Evolutionary conservation across 495 filamentous ascomycete species (phyloP), one percentile per base, ranked within the genome.

Genomic region (Xylaria cubensis): DNA sequence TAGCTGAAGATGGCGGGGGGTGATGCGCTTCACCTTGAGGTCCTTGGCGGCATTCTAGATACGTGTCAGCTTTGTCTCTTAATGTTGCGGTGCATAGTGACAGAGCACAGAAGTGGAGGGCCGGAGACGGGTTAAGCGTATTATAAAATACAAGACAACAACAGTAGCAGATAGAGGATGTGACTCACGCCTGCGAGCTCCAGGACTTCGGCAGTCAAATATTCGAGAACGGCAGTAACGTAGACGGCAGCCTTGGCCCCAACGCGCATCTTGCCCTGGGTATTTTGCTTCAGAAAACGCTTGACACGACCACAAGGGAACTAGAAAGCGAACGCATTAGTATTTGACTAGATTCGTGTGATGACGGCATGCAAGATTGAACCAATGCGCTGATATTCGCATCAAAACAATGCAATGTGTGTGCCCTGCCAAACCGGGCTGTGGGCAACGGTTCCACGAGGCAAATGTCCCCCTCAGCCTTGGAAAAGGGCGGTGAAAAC

Each of bases 291-390:
- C 80, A 99, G 86, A 87, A 98, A 97, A 86, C 96, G 95, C 91
- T 99, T 99, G 80, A 99, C 95, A 92, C 96, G 97, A 84, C 96
- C 96, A 81, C 96, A 99, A 51, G 96, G 96, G 85, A 99, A 99
- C 97, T 99, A 80, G 71, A 74, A 66, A 50, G 32, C 48, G 34
- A 64, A 24, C 51, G 74, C 74, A 75, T 89, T 77, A 85, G 83
- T 58, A 58, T 65, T 24, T 17, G 4, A 36, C 1, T 1, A 34
- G 46, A 48, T 42, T 34, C 9, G 2, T 24, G 41, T 55, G 21
- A 64, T 29, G 24, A 4, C 24, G 2, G 24, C 10, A 46, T 29
- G 48, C 24, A 64, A 32, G n/a, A 32, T 34, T 13, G 26, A 41
- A 32, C n/a, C 41, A 26, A 56, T 71, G 69, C 50, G 61, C 36